Percentiles rank a stretch among this genome's conserved stretches.
These are phyloP conservation scores for Cercophora newfieldiana DNA, from an alignment of 495 filamentous ascomycete species.

Conservation along the genomic window DNA sequence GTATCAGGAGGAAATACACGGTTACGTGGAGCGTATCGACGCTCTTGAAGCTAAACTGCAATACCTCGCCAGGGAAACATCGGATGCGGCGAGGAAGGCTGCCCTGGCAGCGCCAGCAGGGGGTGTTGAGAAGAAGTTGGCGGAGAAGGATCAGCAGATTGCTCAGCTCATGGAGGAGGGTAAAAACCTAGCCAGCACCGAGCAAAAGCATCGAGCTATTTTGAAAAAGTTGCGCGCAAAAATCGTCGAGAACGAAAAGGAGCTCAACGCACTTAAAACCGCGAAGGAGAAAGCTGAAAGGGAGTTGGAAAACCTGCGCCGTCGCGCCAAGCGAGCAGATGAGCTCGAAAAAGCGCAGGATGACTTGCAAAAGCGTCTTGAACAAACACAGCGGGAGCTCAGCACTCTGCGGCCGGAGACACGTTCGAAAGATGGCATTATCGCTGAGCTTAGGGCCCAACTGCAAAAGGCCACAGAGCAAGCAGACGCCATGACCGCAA, in stretches of 20 bases:
- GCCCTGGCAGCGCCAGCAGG: constrained; percentile 60
- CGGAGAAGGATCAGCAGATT: constrained; percentile 88
- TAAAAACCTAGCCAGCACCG: constrained; percentile 80
- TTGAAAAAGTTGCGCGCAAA: constrained; percentile 80
- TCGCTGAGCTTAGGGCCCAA: constrained; percentile 69
- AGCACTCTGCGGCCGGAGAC: constrained; percentile 65
- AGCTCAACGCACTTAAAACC: constrained; percentile 59
- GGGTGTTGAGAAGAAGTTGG: constrained; percentile 71
- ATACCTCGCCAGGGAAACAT: constrained; percentile 77
- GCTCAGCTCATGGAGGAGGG: constrained; percentile 89
- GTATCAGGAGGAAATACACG: constrained; percentile 76
- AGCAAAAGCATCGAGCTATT: constrained; percentile 76
- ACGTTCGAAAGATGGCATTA: constrained; percentile 62
- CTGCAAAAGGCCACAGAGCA: constrained; percentile 67
- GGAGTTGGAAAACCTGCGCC: constrained; percentile 57
- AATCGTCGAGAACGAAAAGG: constrained; percentile 62
- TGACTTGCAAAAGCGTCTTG: constrained; percentile 65
- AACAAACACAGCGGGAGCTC: constrained; percentile 66
- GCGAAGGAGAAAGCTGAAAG: constrained; percentile 68
- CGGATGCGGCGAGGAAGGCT: constrained; percentile 67
- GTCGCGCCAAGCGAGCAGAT: constrained; percentile 63
- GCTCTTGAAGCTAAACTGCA: constrained; percentile 87
- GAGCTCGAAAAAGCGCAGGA: constrained; percentile 64
- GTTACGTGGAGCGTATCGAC: constrained; percentile 87
- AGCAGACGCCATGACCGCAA: constrained; percentile 66